These are phyloP conservation scores for Cercospora sp. DNA, from an alignment of 2,329 filamentous ascomycete genomes.

Conservation along the genomic window DNA sequence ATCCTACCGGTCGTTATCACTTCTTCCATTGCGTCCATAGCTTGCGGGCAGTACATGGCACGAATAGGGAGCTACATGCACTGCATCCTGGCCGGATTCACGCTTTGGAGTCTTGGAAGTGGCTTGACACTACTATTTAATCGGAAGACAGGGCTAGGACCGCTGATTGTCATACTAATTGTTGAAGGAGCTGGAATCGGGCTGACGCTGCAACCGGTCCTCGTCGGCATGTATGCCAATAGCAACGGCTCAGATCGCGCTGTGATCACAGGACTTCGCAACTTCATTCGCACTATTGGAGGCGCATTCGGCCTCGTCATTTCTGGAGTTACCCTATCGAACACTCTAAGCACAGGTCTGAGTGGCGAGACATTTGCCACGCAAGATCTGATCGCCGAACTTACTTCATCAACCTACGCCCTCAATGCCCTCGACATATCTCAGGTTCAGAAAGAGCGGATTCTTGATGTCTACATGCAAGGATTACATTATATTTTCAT, in stretches of 20 bases:
- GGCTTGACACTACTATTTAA: constrained; percentile 56
- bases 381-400: not conserved
- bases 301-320: constrained; percentile 60
- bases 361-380: not conserved
- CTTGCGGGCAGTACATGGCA: constrained; percentile 60
- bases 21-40: constrained; percentile 50
- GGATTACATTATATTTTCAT: not conserved
- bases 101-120: constrained; percentile 53
- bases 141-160: constrained; percentile 46
- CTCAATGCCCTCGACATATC: not conserved
- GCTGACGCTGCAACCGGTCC: constrained; percentile 53
- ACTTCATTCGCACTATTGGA: constrained; percentile 62
- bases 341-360: constrained; percentile 4
- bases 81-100: constrained; percentile 55
- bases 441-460: not conserved
- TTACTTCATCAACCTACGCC: not conserved
- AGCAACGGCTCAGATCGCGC: constrained; percentile 58
- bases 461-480: not conserved
- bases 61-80: constrained; percentile 58
- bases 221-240: constrained; percentile 55
- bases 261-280: constrained; percentile 62
- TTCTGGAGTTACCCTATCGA: constrained; percentile 53
- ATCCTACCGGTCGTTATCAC: constrained; percentile 50
- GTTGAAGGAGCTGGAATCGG: constrained; percentile 58
- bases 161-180: constrained; percentile 54